phyloP scores from a whole-genome alignment of 2,329 filamentous ascomycete genomes.

The Epichloe sp. region DNA sequence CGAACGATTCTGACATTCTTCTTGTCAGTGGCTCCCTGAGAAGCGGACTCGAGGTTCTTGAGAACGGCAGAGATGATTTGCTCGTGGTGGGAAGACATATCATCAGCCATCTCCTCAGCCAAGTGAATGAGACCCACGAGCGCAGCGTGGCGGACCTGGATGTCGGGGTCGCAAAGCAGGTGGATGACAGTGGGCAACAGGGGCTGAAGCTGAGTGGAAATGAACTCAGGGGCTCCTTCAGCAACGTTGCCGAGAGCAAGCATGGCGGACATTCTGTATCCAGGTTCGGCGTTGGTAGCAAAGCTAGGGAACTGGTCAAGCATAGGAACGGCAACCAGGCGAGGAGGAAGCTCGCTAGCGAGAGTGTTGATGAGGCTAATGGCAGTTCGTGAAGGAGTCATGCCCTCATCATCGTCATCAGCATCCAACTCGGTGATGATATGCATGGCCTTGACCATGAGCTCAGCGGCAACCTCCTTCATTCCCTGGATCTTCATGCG shows the following conservation, averaged over 20 bases:
- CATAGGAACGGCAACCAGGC: constrained; percentile 85
- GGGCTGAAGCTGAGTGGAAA: constrained; percentile 77
- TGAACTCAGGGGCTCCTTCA: constrained; percentile 94
- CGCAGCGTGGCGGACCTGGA: constrained; percentile 73
- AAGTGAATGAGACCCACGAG: constrained; percentile 79
- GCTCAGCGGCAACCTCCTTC: constrained; percentile 66
- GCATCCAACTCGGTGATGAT: constrained; percentile 83
- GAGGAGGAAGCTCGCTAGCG: constrained; percentile 75
- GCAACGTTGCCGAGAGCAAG: constrained; percentile 86
- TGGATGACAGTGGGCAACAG: constrained; percentile 77
- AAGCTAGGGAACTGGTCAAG: constrained; percentile 77
- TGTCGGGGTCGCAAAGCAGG: constrained; percentile 72
- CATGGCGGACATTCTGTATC: constrained; percentile 80
- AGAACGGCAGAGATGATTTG: constrained; percentile 72
- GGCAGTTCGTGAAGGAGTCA: constrained; percentile 70
- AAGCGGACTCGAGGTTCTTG: constrained; percentile 77
- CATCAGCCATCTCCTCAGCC: constrained; percentile 85
- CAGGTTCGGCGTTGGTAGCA: constrained; percentile 58
- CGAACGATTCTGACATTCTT: constrained; percentile 78
- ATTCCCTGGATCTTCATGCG: constrained; percentile 92
- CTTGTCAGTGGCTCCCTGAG: constrained; percentile 53
- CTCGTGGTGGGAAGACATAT: constrained; percentile 75
- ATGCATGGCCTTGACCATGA: constrained; percentile 78
- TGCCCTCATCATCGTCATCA: constrained; percentile 62
- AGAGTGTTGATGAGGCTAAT: constrained; percentile 82